phyloP scores from a whole-genome alignment of 202 grass and related monocot genomes.

The Saccharum hybrid region DNA sequence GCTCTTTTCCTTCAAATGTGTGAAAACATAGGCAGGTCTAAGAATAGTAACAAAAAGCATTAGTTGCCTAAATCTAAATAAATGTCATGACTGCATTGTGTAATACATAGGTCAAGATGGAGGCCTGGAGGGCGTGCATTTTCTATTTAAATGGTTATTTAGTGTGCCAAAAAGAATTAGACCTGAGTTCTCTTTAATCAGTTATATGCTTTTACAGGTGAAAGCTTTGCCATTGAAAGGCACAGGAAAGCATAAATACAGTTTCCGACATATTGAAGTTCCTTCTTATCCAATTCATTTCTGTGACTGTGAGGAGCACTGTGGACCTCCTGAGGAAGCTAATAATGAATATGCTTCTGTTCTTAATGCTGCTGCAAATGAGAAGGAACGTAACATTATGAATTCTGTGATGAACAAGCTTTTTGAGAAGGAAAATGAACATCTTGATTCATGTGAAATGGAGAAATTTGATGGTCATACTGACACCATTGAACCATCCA shows the following conservation, averaged over 20 bases:
- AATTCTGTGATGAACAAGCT: slow-evolving; percentile 89
- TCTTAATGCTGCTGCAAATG: slow-evolving; percentile 66
- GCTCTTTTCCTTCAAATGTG: neutral
- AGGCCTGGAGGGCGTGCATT: neutral
- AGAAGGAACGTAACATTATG: slow-evolving; percentile 88
- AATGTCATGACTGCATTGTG: slow-evolving; percentile 28
- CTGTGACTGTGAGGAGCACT: slow-evolving; percentile 97
- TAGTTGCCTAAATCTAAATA: slow-evolving; percentile 17
- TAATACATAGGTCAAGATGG: slow-evolving; percentile 22
- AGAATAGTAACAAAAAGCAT: neutral
- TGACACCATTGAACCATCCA: slow-evolving; percentile 26
- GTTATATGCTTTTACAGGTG: slow-evolving; percentile 50
- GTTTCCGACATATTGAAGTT: slow-evolving; percentile 77
- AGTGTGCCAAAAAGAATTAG: neutral
- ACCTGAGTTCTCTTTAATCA: slow-evolving; percentile 27
- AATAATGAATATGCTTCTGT: slow-evolving; percentile 68
- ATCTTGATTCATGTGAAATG: slow-evolving; percentile 43
- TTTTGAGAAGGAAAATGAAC: slow-evolving; percentile 60
- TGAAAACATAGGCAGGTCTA: neutral
- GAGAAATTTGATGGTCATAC: slow-evolving; percentile 25
- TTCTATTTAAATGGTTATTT: slow-evolving; percentile 12
- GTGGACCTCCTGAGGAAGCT: slow-evolving; percentile 67
- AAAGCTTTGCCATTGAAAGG: slow-evolving; percentile 85
- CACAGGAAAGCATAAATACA: slow-evolving; percentile 95
- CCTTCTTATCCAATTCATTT: slow-evolving; percentile 91